A percentile compares a stretch with the other conserved stretches of the same genome.
Conservation (phyloP, 1,284 basidiomycete species). For the Coniferiporia sulphurascens region DNA sequence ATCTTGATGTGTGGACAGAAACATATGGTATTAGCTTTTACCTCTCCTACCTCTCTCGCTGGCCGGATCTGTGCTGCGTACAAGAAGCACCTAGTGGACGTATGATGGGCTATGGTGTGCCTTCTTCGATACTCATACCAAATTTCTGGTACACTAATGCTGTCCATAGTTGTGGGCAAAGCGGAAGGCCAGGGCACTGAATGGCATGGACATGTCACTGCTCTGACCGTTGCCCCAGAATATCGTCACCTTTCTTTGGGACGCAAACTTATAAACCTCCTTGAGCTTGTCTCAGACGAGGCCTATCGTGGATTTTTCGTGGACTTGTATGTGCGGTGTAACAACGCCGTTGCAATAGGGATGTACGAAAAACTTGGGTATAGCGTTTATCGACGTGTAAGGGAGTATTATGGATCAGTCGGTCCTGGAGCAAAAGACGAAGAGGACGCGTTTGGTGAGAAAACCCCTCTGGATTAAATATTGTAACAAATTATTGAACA, state of each 20-base stretch:
- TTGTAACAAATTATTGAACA: slow-evolving; percentile 12
- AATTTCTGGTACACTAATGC: not conserved
- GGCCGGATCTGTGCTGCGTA: slow-evolving; percentile 85
- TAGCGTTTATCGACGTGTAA: slow-evolving; percentile 79
- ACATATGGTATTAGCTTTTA: slow-evolving; percentile 91
- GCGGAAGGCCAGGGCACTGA: slow-evolving; percentile 70
- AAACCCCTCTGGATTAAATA: not conserved
- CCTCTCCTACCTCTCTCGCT: slow-evolving; percentile 78
- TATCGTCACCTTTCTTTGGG: slow-evolving; percentile 84
- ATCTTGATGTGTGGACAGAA: slow-evolving; percentile 92
- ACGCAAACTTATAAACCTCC: slow-evolving; percentile 73
- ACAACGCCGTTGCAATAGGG: slow-evolving; percentile 68
- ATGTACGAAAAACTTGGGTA: slow-evolving; percentile 90
- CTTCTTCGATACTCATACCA: slow-evolving; percentile 6
- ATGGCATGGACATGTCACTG: slow-evolving; percentile 90
- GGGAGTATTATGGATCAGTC: slow-evolving; percentile 81
- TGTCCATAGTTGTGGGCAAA: slow-evolving; percentile 73
- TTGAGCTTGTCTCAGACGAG: slow-evolving; percentile 78
- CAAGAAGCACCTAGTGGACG: slow-evolving; percentile 75
- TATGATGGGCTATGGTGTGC: slow-evolving; percentile 83
- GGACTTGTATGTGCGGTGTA: slow-evolving; percentile 86
- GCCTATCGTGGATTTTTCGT: slow-evolving; percentile 80
- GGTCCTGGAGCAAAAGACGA: slow-evolving; percentile 69
- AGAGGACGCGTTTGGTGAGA: slow-evolving; percentile 88
- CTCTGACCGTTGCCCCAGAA: slow-evolving; percentile 86